Percentiles rank a stretch among this genome's conserved stretches.
These are phyloP conservation scores for Erythrophleum fordii DNA, from an alignment of 306 rosid species.

Conservation along the genomic window DNA sequence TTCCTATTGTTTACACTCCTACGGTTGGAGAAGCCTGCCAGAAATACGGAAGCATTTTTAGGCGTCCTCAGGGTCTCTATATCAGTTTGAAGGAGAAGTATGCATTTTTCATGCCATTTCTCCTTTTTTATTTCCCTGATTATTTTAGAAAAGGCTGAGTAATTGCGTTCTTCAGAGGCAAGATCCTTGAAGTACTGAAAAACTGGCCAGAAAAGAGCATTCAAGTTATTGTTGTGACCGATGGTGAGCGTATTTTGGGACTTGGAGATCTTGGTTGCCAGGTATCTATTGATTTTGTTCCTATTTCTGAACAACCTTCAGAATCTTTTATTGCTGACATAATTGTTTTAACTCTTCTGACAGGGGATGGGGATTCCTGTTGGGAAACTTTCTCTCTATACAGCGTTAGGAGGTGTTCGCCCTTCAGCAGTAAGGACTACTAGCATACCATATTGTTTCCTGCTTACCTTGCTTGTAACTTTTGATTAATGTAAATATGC, in stretches of 20 bases:
- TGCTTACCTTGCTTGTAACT: background rate
- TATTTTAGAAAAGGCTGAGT: constrained; percentile 40
- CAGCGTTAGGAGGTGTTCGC: constrained; percentile 94
- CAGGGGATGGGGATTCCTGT: constrained; percentile 99
- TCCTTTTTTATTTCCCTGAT: constrained; percentile 2
- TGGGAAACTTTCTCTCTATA: constrained; percentile 93
- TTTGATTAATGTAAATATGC: constrained; percentile 26
- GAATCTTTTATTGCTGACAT: constrained; percentile 6
- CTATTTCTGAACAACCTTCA: constrained; percentile 25
- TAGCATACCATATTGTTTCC: background rate
- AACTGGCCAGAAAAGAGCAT: constrained; percentile 90
- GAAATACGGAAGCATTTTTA: constrained; percentile 90
- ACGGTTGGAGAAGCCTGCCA: constrained; percentile 99
- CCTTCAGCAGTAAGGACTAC: constrained; percentile 83
- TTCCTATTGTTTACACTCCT: constrained; percentile 96
- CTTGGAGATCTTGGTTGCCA: constrained; percentile 99
- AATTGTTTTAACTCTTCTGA: constrained; percentile 16
- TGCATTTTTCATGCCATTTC: background rate
- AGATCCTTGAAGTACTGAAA: constrained; percentile 88
- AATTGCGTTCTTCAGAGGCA: constrained; percentile 66
- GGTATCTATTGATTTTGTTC: constrained; percentile 49
- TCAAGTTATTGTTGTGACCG: constrained; percentile 96
- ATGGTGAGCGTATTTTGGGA: constrained; percentile 97
- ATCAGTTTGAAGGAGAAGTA: constrained; percentile 96
- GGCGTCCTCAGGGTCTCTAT: constrained; percentile 93